Evolutionary conservation across 805 yeast genomes (phyloP).

Genomic region (Nakazawaea siamensis): DNA sequence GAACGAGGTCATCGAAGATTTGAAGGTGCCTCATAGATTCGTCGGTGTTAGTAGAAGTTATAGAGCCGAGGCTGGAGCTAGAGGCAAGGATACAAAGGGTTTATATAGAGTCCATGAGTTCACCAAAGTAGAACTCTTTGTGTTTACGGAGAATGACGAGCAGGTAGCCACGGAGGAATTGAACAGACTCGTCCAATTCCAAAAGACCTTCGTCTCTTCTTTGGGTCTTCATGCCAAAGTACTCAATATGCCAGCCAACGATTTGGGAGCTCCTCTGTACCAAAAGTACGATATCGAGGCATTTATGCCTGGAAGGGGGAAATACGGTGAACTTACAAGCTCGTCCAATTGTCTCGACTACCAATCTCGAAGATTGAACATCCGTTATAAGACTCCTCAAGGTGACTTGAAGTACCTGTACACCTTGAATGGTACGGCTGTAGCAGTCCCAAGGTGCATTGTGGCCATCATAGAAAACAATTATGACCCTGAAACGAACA

Average conservation of each 20-base stretch:
- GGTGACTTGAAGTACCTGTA: conserved; percentile 47
- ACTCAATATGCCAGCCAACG: conserved; percentile 82
- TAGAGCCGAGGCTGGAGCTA: conserved; percentile 95
- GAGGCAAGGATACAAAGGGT: conserved; percentile 89
- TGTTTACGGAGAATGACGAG: conserved; percentile 43
- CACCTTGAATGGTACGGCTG: conserved; percentile 90
- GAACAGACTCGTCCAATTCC: conserved; percentile 55
- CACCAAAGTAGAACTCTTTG: conserved; percentile 87
- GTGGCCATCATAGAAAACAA: conserved; percentile 85
- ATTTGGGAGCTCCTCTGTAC: conserved; percentile 88
- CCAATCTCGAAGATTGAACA: conserved; percentile 77
- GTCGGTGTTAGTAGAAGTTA: conserved; percentile 84
- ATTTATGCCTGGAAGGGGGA: conserved; percentile 95
- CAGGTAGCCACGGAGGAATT: conserved; percentile 37
- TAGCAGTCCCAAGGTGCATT: conserved; percentile 89
- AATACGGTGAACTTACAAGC: conserved; percentile 90
- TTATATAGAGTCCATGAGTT: conserved; percentile 94
- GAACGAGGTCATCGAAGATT: conserved; percentile 33
- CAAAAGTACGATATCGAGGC: conserved; percentile 92
- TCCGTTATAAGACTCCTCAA: conserved; percentile 36
- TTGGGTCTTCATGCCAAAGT: conserved; percentile 78
- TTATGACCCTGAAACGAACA: conserved; percentile 50
- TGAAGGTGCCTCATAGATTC: conserved; percentile 44
- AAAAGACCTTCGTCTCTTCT: conserved; percentile 50
- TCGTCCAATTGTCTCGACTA: conserved; percentile 89